A percentile compares a stretch with the other conserved stretches of the same genome.
These are phyloP conservation scores for Coniophora puteana DNA, from an alignment of 1,284 basidiomycete genomes.

Conservation along the genomic window DNA sequence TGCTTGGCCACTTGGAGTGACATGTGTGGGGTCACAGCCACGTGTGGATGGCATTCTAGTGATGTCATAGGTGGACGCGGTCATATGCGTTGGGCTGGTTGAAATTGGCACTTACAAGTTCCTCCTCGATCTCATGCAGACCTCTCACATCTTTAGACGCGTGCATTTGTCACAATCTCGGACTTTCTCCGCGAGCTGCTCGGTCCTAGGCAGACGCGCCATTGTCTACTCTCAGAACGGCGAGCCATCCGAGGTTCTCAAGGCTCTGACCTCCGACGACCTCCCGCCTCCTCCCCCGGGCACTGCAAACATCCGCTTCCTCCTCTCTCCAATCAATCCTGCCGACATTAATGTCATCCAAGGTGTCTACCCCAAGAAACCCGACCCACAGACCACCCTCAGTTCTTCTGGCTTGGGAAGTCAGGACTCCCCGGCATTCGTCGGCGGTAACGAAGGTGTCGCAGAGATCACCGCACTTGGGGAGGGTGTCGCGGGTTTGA, in stretches of 20 bases:
- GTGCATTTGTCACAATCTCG: too few species aligned
- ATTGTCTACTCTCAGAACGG: constrained; percentile 62
- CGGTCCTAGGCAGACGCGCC: constrained; percentile 45
- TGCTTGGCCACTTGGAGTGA: neutral
- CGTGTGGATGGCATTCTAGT: neutral
- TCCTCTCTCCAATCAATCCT: constrained; percentile 80
- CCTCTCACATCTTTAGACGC: too few species aligned
- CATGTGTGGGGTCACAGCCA: neutral
- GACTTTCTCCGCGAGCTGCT: constrained; percentile 19
- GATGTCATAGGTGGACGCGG: too few species aligned
- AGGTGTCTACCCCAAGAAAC: constrained; percentile 75
- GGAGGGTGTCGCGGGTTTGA: constrained; percentile 43
- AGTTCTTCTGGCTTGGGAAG: constrained; percentile 27
- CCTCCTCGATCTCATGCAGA: too few species aligned
- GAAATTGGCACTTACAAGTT: too few species aligned
- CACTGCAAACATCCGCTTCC: constrained; percentile 62
- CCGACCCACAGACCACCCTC: constrained; percentile 38
- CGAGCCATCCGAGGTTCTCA: constrained; percentile 55
- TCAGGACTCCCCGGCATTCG: constrained; percentile 39
- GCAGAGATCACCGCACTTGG: constrained; percentile 65
- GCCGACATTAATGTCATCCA: constrained; percentile 80
- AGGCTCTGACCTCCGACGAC: constrained; percentile 45
- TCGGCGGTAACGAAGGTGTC: constrained; percentile 80
- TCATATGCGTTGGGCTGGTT: too few species aligned
- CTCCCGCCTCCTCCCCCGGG: constrained; percentile 50